These are phyloP conservation scores for Lentinula sp. DNA, from an alignment of 768 basidiomycete species.

Conservation along the genomic window DNA sequence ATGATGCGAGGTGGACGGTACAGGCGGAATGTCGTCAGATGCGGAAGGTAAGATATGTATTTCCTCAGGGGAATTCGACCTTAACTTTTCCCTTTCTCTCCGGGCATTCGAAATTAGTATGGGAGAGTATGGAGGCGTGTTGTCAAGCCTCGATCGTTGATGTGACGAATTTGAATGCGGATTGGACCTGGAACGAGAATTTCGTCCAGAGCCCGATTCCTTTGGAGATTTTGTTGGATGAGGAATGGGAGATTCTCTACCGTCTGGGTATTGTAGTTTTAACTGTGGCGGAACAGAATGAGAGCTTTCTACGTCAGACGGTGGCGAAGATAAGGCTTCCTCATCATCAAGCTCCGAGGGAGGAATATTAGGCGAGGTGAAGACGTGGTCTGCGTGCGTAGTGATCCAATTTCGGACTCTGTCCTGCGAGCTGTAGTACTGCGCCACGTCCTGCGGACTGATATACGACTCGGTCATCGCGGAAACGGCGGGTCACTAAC, in stretches of 20 bases:
- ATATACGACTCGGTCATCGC: conserved; percentile 61
- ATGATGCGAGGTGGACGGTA: conserved; percentile 26
- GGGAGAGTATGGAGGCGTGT: conserved; percentile 23
- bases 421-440: conserved; percentile 52
- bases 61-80: conserved; percentile 46
- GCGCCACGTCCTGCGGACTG: conserved; percentile 51
- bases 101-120: conserved; percentile 20
- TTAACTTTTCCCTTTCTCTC: conserved; percentile 16
- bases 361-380: conserved; percentile 55
- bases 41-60: conserved; percentile 57
- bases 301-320: conserved; percentile 43
- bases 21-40: conserved; percentile 27
- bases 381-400: conserved; percentile 31
- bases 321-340: conserved; percentile 30
- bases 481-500: conserved; percentile 10
- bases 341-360: conserved; percentile 40
- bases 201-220: conserved; percentile 16
- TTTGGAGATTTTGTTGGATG: conserved; percentile 24
- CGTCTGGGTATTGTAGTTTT: conserved; percentile 63
- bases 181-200: conserved; percentile 22
- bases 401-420: conserved; percentile 64
- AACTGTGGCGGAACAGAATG: conserved; percentile 63
- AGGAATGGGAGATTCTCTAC: conserved; percentile 62
- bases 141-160: conserved; percentile 33
- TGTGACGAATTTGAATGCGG: conserved; percentile 24